Evolutionary conservation across 2,329 filamentous ascomycete species (phyloP).

Genomic region (Exophiala calicioides): DNA sequence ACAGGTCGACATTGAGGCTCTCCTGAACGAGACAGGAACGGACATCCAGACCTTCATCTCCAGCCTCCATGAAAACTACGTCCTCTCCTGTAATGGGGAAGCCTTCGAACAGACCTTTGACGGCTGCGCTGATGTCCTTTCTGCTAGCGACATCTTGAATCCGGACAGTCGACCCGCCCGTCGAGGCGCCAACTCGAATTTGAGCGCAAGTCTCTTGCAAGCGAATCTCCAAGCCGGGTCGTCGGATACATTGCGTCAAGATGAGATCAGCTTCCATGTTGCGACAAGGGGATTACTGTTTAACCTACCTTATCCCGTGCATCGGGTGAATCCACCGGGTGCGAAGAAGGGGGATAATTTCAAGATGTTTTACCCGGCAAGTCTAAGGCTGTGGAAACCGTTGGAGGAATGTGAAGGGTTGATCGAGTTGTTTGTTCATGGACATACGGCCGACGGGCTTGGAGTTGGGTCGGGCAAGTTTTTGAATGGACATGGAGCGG

Average conservation of each 20-base stretch:
- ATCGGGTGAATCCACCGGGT: conserved; percentile 52
- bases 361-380: conserved; percentile 91
- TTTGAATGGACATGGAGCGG: no score
- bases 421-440: conserved; percentile 68
- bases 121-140: conserved; percentile 82
- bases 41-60: conserved; percentile 89
- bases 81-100: conserved; percentile 72
- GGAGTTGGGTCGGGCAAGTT: conserved; percentile 37
- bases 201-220: conserved; percentile 18
- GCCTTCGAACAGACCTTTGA: conserved; percentile 76
- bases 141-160: conserved; percentile 81
- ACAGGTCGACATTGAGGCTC: conserved; percentile 67
- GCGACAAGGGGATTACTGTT: conserved; percentile 85
- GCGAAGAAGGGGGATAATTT: conserved; percentile 59
- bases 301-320: conserved; percentile 81
- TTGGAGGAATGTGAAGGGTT: conserved; percentile 78
- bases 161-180: conserved; percentile 57
- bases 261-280: conserved; percentile 91
- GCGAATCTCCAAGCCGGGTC: conserved; percentile 55
- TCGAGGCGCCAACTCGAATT: conserved; percentile 29
- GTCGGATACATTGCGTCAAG: conserved; percentile 78
- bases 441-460: conserved; percentile 46
- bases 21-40: conserved; percentile 93
- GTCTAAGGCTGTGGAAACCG: conserved; percentile 77
- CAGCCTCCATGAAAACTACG: conserved; percentile 90